A percentile compares a stretch with the other conserved stretches of the same genome.
phyloP scores from a whole-genome alignment of 148 eudicot species.

The Gaultheria prostrata region DNA sequence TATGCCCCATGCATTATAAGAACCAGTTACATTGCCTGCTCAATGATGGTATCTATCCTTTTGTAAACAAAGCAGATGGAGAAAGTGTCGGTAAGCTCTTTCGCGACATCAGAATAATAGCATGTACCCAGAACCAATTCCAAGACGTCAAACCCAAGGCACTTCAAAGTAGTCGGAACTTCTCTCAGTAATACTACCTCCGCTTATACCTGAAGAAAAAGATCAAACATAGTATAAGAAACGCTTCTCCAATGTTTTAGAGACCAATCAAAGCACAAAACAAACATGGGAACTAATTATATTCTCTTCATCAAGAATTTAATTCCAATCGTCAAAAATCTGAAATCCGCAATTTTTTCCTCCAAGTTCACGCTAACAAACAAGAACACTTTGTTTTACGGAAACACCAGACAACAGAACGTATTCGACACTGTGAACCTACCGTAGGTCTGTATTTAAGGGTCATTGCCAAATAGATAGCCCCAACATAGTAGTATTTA shows the following conservation, averaged over 20 bases:
- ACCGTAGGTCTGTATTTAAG: neutral
- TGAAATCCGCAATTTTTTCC: neutral
- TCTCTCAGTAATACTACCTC: neutral
- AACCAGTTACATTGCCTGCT: neutral
- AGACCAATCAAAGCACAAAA: neutral
- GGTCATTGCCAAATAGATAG: neutral
- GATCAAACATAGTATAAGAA: neutral
- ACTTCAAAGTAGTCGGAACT: neutral
- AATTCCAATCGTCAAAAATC: neutral
- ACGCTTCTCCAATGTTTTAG: neutral
- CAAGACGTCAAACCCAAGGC: neutral
- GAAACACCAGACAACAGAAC: neutral
- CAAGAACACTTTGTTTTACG: neutral
- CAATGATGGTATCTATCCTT: conserved; percentile 5
- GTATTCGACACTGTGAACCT: neutral
- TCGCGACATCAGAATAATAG: neutral
- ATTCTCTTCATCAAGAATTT: neutral
- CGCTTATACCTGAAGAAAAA: conserved; percentile 20
- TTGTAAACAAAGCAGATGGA: conserved; percentile 6
- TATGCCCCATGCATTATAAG: neutral
- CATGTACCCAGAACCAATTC: neutral
- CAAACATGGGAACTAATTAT: neutral
- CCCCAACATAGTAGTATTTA: neutral
- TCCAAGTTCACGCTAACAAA: neutral
- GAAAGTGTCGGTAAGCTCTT: neutral